Percentiles rank a stretch among this genome's conserved stretches.
phyloP scores from a whole-genome alignment of 129 eudicot species.

The Daucus carota region DH1_v3.0 NC_030388.2:27377501-27378000 shows the following conservation, averaged over 20 bases:
- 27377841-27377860: conserved; percentile 75
- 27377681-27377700: conserved; percentile 65
- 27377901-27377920: conserved; percentile 69
- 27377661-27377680: conserved; percentile 72
- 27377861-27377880: conserved; percentile 59
- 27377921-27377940: conserved; percentile 61
- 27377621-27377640: conserved; percentile 85
- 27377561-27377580: conserved; percentile 68
- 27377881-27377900: conserved; percentile 67
- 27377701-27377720: conserved; percentile 69
- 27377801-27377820: conserved; percentile 51
- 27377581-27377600: conserved; percentile 62
- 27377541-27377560: conserved; percentile 67
- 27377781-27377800: conserved; percentile 76
- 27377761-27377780: conserved; percentile 70
- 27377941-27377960: conserved; percentile 49
- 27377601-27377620: conserved; percentile 76
- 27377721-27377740: conserved; percentile 72
- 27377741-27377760: conserved; percentile 71
- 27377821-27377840: conserved; percentile 75
- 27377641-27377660: conserved; percentile 65
- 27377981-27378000: conserved; percentile 62
- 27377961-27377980: conserved; percentile 42
- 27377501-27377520: conserved; percentile 62
- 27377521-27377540: conserved; percentile 70